phyloP scores from a whole-genome alignment of 352 stramenopile species.

The Phytophthora chlamydospora region DNA sequence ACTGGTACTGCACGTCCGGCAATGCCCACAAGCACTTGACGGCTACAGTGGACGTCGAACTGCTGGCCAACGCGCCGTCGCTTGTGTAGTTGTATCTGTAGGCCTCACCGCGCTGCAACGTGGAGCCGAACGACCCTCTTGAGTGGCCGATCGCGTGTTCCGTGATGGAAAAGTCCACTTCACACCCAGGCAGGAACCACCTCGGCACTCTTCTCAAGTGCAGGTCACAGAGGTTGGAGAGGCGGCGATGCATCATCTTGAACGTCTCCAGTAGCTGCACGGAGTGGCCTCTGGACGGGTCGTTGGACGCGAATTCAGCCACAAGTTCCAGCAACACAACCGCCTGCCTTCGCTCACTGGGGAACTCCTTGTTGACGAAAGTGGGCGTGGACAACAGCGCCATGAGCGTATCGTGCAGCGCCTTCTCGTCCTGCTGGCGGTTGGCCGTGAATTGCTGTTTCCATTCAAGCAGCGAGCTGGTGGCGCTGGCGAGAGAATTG shows the following conservation, averaged over 20 bases:
- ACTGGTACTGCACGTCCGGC: slow-evolving; percentile 46
- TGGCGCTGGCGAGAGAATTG: slow-evolving; percentile 34
- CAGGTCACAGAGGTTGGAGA: slow-evolving; percentile 54
- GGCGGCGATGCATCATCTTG: slow-evolving; percentile 65
- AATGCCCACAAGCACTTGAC: slow-evolving; percentile 67
- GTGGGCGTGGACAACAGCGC: slow-evolving; percentile 53
- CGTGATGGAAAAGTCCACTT: slow-evolving; percentile 57
- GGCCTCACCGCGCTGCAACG: slow-evolving; percentile 59
- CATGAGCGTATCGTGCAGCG: slow-evolving; percentile 60
- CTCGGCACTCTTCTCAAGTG: slow-evolving; percentile 58
- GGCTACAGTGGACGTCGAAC: slow-evolving; percentile 41
- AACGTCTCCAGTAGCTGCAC: slow-evolving; percentile 62
- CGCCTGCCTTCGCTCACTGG: slow-evolving; percentile 53
- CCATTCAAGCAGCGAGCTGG: slow-evolving; percentile 46
- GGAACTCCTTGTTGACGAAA: slow-evolving; percentile 66
- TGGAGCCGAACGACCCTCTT: slow-evolving; percentile 52
- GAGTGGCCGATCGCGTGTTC: slow-evolving; percentile 39
- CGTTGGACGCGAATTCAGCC: slow-evolving; percentile 46
- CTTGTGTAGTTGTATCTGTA: slow-evolving; percentile 51
- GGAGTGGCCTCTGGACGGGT: slow-evolving; percentile 48
- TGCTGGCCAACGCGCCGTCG: slow-evolving; percentile 36
- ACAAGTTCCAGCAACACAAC: slow-evolving; percentile 64
- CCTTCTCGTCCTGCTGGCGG: slow-evolving; percentile 60
- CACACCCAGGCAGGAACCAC: slow-evolving; percentile 59
- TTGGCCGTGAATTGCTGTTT: slow-evolving; percentile 57